Evolutionary conservation across 192 early-diverging fungal species (phyloP).

Genomic region (Borealophlyctis nickersoniae): DNA sequence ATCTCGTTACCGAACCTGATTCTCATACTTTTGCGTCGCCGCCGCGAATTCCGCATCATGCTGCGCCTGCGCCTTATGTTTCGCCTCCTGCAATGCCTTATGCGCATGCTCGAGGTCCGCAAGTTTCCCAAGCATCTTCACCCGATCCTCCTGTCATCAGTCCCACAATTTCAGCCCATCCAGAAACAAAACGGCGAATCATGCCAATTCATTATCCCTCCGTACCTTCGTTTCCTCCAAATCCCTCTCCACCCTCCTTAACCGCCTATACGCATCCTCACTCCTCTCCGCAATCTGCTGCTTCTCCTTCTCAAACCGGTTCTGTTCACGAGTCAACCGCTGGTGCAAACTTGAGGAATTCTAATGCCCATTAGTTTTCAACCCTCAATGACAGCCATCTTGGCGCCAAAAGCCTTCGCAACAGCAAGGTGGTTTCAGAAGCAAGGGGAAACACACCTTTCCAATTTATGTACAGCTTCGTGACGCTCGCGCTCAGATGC

Average conservation of each 20-base stretch:
- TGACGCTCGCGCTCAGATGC: conserved; percentile 34
- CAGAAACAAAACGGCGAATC: no score
- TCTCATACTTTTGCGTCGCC: conserved; percentile 23
- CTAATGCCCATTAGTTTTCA: no score
- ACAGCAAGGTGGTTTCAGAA: neutral
- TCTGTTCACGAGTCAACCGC: conserved; percentile 37
- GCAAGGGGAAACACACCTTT: conserved; percentile 17
- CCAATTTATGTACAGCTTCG: conserved; percentile 32
- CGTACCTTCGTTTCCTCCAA: conserved; percentile 46
- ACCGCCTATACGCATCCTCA: conserved; percentile 39
- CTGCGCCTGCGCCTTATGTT: conserved; percentile 11
- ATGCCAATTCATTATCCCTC: no score
- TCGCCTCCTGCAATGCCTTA: conserved; percentile 23
- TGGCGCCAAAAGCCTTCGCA: no score
- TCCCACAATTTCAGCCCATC: neutral
- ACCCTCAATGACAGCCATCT: no score
- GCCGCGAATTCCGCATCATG: conserved; percentile 25
- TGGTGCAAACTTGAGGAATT: conserved; percentile 47
- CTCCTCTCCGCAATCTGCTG: conserved; percentile 31
- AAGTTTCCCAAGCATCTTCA: conserved; percentile 27
- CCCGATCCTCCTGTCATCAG: conserved; percentile 27
- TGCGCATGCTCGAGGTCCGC: conserved; percentile 41
- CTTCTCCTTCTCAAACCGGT: conserved; percentile 44
- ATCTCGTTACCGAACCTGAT: conserved; percentile 9
- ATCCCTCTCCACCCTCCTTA: conserved; percentile 42